Conservation (phyloP, 225 moss, liverwort and hornwort species). For the Straminergon stramineum region DNA sequence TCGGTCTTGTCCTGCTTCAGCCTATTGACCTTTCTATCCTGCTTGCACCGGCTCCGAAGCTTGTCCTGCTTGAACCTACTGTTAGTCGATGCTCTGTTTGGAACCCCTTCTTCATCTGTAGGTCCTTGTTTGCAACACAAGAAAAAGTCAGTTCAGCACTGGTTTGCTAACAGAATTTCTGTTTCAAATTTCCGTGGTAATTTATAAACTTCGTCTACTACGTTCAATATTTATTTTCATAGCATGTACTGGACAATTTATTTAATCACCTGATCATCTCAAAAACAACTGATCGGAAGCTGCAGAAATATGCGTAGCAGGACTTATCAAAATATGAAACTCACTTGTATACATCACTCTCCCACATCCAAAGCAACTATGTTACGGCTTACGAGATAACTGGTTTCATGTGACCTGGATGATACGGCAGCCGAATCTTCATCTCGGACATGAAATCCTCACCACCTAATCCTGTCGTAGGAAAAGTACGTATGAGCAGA, state of each 20-base stretch:
- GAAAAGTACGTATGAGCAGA: background rate
- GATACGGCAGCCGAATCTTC: conserved; percentile 21
- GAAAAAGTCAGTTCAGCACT: background rate
- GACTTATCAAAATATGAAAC: background rate
- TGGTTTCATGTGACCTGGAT: conserved; percentile 26
- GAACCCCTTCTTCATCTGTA: conserved; percentile 44
- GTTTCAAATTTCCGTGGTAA: background rate
- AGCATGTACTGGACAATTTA: background rate
- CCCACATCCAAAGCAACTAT: background rate
- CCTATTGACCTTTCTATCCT: background rate
- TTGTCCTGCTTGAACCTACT: conserved; percentile 12
- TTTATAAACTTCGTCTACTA: background rate
- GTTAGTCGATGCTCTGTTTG: background rate
- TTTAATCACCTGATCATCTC: background rate
- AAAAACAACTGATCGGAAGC: background rate
- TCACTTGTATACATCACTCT: background rate
- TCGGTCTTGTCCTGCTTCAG: conserved; percentile 18
- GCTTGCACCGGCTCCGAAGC: background rate
- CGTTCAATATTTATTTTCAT: background rate
- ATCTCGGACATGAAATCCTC: conserved; percentile 8
- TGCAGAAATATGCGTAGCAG: background rate
- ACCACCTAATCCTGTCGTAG: conserved; percentile 8
- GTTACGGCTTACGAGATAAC: background rate
- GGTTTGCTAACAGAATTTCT: background rate
- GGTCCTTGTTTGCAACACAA: conserved; percentile 2